A percentile compares a stretch with the other conserved stretches of the same genome.
Conservation (phyloP, 1,284 basidiomycete species). For the Ustilago esculenta region DNA sequence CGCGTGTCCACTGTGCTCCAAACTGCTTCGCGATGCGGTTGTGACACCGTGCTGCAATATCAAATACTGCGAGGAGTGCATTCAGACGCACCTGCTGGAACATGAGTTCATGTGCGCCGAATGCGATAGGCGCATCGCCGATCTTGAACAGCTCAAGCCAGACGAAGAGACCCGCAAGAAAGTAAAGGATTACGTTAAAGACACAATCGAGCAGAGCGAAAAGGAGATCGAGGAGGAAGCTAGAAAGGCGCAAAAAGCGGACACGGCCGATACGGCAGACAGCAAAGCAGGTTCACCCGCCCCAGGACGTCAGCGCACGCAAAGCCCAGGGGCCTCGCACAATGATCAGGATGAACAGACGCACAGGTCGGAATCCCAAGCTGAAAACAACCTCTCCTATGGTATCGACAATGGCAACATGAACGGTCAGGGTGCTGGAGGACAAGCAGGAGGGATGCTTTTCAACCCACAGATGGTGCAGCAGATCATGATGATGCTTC, state of each 20-base stretch:
- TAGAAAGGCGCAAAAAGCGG: slow-evolving; percentile 21
- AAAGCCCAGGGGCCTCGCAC: slow-evolving; percentile 18
- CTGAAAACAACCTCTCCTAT: slow-evolving; percentile 23
- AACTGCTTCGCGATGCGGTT: slow-evolving; percentile 60
- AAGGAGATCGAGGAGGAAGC: slow-evolving; percentile 52
- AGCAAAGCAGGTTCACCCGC: slow-evolving; percentile 16
- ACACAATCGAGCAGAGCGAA: slow-evolving; percentile 61
- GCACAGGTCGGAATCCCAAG: slow-evolving; percentile 18
- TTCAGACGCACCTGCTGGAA: slow-evolving; percentile 64
- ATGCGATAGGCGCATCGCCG: slow-evolving; percentile 63
- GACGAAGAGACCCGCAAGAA: slow-evolving; percentile 59
- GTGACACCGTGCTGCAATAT: slow-evolving; percentile 63
- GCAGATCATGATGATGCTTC: slow-evolving; percentile 64
- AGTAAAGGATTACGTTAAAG: slow-evolving; percentile 61
- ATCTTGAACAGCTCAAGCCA: slow-evolving; percentile 57
- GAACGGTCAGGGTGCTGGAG: slow-evolving; percentile 4
- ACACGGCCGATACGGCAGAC: slow-evolving; percentile 15
- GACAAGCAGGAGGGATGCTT: slow-evolving; percentile 22
- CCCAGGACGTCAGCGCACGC: slow-evolving; percentile 9
- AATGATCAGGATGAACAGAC: slow-evolving; percentile 48
- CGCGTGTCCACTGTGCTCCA: slow-evolving; percentile 63
- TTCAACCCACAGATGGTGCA: slow-evolving; percentile 62
- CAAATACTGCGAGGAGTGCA: slow-evolving; percentile 65
- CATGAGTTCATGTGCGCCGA: slow-evolving; percentile 66
- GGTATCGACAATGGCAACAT: slow-evolving; percentile 5